These are phyloP conservation scores for apple (Malus domestica) DNA, from an alignment of 306 rosid species.

Conservation along the genomic window DNA sequence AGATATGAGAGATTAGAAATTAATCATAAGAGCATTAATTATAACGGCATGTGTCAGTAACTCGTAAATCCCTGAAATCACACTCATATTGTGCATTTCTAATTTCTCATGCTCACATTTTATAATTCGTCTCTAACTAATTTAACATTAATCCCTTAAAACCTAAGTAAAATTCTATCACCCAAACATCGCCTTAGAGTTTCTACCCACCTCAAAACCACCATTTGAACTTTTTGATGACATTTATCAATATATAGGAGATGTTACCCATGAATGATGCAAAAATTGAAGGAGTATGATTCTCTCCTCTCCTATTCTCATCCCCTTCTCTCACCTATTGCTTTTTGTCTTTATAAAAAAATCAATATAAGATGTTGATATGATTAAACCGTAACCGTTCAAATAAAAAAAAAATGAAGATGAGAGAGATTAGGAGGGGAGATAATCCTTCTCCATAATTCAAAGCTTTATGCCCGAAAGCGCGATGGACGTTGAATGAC, in stretches of 20 bases:
- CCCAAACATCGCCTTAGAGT: background rate
- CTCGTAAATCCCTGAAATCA: background rate
- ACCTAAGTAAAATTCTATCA: background rate
- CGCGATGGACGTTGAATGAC: constrained; percentile 22
- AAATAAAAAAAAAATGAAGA: too few relatives aligned
- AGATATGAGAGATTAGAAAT: background rate
- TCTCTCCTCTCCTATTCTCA: too few relatives aligned
- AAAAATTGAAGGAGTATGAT: constrained; percentile 23
- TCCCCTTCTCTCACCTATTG: too few relatives aligned
- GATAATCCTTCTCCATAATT: background rate
- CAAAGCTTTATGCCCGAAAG: constrained; percentile 22
- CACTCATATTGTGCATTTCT: background rate
- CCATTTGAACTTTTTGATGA: background rate
- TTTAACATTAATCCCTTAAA: too few relatives aligned
- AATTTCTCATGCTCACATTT: background rate
- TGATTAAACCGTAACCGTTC: too few relatives aligned
- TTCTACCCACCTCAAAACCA: constrained; percentile 7
- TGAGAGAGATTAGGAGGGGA: too few relatives aligned
- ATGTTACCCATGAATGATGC: constrained; percentile 8
- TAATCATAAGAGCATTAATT: background rate
- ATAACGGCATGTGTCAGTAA: too few relatives aligned
- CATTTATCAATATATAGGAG: background rate
- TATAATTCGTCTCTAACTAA: background rate
- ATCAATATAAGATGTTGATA: too few relatives aligned
- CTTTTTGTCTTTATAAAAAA: too few relatives aligned